A percentile compares a stretch with the other conserved stretches of the same genome.
Conservation (phyloP, 1,284 basidiomycete species). For the Ustilago nuda region DNA sequence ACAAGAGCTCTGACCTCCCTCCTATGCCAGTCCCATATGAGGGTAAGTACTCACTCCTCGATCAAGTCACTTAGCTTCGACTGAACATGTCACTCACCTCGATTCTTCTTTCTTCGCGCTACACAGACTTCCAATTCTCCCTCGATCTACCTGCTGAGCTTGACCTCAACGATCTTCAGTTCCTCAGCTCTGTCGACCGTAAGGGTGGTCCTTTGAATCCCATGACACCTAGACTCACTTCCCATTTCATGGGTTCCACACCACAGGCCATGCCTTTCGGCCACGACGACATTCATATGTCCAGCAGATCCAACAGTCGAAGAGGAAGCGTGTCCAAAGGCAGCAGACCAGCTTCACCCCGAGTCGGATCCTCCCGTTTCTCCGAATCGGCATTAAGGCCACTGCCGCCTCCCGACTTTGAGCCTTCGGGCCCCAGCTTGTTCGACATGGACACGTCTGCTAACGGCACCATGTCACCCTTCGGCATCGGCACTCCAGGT, state of each 20-base stretch:
- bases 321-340: conserved; percentile 51
- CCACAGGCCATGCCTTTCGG: conserved; percentile 28
- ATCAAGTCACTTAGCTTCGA: background rate
- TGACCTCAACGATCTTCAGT: conserved; percentile 50
- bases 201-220: conserved; percentile 50
- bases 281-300: conserved; percentile 52
- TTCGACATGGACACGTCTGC: conserved; percentile 43
- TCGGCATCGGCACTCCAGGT: conserved; percentile 40
- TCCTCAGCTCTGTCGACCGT: conserved; percentile 50
- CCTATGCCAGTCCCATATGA: conserved; percentile 64
- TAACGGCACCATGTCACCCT: conserved; percentile 33
- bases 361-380: conserved; percentile 38
- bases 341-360: conserved; percentile 46
- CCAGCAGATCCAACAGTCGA: conserved; percentile 45
- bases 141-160: conserved; percentile 58
- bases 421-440: conserved; percentile 42
- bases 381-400: conserved; percentile 46
- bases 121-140: conserved; percentile 61
- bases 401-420: conserved; percentile 54
- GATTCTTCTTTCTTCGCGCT: background rate
- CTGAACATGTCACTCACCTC: background rate
- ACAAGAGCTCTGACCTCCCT: conserved; percentile 52
- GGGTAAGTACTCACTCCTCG: conserved; percentile 27
- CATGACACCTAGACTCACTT: conserved; percentile 50
- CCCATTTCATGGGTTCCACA: conserved; percentile 45